These are phyloP conservation scores for Penicillium sp. DNA, from an alignment of 2,329 filamentous ascomycete genomes.

Conservation along the genomic window DNA sequence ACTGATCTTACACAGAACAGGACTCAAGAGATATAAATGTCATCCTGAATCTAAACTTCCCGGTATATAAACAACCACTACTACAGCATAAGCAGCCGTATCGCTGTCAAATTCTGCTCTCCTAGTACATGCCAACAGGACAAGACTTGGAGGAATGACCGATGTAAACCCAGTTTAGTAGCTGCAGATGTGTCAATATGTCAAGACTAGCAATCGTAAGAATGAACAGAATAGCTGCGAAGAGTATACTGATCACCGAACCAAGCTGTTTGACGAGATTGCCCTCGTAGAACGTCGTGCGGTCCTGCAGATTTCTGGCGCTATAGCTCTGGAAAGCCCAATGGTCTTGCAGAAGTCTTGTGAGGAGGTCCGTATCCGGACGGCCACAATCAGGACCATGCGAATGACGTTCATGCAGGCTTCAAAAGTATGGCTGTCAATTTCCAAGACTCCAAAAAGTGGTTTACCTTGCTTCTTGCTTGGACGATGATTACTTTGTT, in stretches of 20 bases:
- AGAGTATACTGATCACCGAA: too few relatives aligned
- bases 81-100: not conserved
- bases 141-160: not conserved
- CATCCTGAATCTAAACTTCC: not conserved
- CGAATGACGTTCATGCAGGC: not conserved
- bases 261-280: too few relatives aligned
- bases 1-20: too few relatives aligned
- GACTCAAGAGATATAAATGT: not conserved
- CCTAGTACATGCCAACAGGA: not conserved
- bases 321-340: too few relatives aligned
- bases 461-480: not conserved
- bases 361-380: too few relatives aligned
- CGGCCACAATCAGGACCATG: not conserved
- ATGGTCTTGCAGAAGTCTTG: too few relatives aligned
- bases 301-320: too few relatives aligned
- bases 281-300: too few relatives aligned
- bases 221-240: not conserved
- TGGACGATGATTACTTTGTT: not conserved
- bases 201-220: not conserved
- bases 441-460: not conserved
- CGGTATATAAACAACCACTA: not conserved
- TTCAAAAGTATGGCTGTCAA: not conserved
- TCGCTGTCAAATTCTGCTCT: not conserved
- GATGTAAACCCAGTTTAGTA: not conserved
- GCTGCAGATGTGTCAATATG: not conserved